Evolutionary conservation across 2,329 filamentous ascomycete species (phyloP).

Genomic region (Colletotrichum salicis): DNA sequence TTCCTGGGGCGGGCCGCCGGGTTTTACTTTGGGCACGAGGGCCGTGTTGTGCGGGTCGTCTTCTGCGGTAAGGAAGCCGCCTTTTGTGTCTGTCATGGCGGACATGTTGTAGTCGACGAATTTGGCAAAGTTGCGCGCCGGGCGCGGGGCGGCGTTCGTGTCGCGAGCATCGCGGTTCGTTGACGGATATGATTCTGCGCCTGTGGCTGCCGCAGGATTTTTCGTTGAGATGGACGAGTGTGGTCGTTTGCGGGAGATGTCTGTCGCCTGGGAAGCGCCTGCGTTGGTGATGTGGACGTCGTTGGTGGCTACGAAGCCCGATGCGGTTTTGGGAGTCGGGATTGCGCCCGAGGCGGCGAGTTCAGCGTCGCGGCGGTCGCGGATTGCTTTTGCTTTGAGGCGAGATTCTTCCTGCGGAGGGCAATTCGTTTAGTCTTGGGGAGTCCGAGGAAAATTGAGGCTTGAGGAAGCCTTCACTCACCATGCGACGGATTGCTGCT

Average conservation of each 20-base stretch:
- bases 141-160: conserved; percentile 67
- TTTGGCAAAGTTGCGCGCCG: conserved; percentile 88
- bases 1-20: conserved; percentile 54
- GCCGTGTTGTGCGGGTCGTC: conserved; percentile 92
- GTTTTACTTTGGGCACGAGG: conserved; percentile 59
- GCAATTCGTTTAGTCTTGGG: conserved; percentile 10
- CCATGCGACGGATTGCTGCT: conserved; percentile 65
- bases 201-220: background rate
- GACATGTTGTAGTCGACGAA: conserved; percentile 98
- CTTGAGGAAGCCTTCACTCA: conserved; percentile 46
- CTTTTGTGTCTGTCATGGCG: conserved; percentile 97
- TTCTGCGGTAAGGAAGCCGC: conserved; percentile 89
- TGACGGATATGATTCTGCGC: conserved; percentile 52
- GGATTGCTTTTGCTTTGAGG: conserved; percentile 87
- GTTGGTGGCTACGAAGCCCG: conserved; percentile 77
- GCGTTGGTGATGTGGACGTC: conserved; percentile 65
- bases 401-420: conserved; percentile 80
- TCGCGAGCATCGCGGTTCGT: conserved; percentile 77
- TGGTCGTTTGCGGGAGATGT: conserved; percentile 72
- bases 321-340: conserved; percentile 61
- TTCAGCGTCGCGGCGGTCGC: conserved; percentile 77
- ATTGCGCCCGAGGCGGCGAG: conserved; percentile 57
- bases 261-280: conserved; percentile 44
- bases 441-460: background rate
- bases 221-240: conserved; percentile 68